A percentile compares a stretch with the other conserved stretches of the same genome.
These are phyloP conservation scores for Leccinum rimulosum DNA, from an alignment of 768 basidiomycete genomes.

Conservation along the genomic window DNA sequence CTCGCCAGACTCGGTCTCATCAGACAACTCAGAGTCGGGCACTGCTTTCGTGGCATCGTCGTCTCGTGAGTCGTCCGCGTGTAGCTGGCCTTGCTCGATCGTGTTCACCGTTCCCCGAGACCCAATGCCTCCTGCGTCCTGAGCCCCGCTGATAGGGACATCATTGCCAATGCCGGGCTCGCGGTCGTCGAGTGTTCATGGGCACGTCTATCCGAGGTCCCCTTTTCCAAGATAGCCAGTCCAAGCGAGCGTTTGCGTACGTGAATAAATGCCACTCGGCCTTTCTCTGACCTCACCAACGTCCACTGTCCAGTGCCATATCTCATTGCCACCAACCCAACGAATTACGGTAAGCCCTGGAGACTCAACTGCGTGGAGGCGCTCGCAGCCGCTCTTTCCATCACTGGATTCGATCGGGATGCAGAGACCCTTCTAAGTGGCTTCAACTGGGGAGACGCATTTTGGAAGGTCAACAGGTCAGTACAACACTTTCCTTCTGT, in stretches of 20 bases:
- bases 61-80: slow-evolving; percentile 70
- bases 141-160: slow-evolving; percentile 80
- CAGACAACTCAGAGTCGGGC: slow-evolving; percentile 77
- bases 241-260: slow-evolving; percentile 87
- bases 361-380: slow-evolving; percentile 93
- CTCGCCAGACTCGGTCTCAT: slow-evolving; percentile 83
- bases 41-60: slow-evolving; percentile 87
- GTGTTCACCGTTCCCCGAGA: slow-evolving; percentile 38
- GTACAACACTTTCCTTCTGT: neutral
- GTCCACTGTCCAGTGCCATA: slow-evolving; percentile 71
- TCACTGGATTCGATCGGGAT: slow-evolving; percentile 81
- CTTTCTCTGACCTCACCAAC: neutral
- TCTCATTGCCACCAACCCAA: slow-evolving; percentile 91
- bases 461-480: slow-evolving; percentile 82
- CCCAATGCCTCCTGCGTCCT: slow-evolving; percentile 81
- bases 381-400: slow-evolving; percentile 91
- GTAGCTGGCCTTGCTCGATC: too few relatives aligned
- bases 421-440: slow-evolving; percentile 74
- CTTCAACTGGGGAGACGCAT: slow-evolving; percentile 91
- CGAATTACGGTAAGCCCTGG: slow-evolving; percentile 99
- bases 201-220: slow-evolving; percentile 93
- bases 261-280: slow-evolving; percentile 30
- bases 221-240: slow-evolving; percentile 89
- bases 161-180: slow-evolving; percentile 69
- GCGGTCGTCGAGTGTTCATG: slow-evolving; percentile 99